phyloP scores from a whole-genome alignment of 306 rosid species.

The Begonia fuchsioides region DNA sequence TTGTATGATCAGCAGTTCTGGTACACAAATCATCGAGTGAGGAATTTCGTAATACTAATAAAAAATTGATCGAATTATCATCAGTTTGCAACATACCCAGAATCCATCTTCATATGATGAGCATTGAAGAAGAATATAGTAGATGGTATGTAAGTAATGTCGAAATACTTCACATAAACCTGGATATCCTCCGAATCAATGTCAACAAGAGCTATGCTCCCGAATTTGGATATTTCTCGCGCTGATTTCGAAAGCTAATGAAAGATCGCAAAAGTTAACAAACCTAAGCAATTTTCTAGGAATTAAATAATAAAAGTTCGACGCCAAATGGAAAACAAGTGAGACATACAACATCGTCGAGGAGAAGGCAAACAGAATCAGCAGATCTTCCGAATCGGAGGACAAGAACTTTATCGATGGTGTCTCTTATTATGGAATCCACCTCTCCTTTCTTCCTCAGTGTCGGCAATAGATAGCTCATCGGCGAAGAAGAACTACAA shows the following conservation, averaged over 20 bases:
- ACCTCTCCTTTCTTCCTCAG: constrained; percentile 53
- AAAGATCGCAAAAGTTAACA: neutral
- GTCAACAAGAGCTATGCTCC: constrained; percentile 58
- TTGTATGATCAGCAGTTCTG: constrained; percentile 30
- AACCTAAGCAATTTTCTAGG: neutral
- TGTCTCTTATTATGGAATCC: constrained; percentile 57
- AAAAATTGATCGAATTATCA: neutral
- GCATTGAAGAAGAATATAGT: constrained; percentile 87
- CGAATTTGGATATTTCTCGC: constrained; percentile 73
- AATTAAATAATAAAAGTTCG: neutral
- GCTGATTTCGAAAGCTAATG: constrained; percentile 64
- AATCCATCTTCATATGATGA: constrained; percentile 97
- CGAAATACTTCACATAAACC: constrained; percentile 64
- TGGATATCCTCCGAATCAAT: constrained; percentile 60
- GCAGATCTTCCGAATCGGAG: constrained; percentile 74
- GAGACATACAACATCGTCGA: constrained; percentile 44
- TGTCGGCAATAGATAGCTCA: constrained; percentile 29
- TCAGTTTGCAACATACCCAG: constrained; percentile 27
- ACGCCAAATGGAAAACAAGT: neutral
- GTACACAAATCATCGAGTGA: neutral
- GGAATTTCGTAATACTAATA: neutral
- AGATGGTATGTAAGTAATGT: constrained; percentile 65
- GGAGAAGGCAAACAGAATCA: constrained; percentile 50
- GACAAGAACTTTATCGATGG: constrained; percentile 72
- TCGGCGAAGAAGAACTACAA: neutral